Evolutionary conservation across 148 eudicot genomes (phyloP), one percentile per base, ranked within the genome.

Genomic region (Camellia japonica): DNA sequence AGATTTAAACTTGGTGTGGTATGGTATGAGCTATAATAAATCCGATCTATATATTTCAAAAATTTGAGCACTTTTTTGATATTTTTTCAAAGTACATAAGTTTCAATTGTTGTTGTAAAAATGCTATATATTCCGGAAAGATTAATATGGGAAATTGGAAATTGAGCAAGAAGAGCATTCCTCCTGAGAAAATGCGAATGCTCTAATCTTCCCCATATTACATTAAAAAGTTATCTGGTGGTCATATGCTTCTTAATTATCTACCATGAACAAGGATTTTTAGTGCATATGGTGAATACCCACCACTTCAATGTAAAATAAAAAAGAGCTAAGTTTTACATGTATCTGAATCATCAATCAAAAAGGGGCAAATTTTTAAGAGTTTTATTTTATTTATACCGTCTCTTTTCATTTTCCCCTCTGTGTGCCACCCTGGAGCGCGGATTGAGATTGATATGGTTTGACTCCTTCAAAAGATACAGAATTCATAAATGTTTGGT

Each of bases 161-260:
- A 1, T 62, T 0, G 65, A 8, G 6, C 65, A 62, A 3, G 65
- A 62, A 62, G 23, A 16, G 65, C 20, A 3, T 3, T 3, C 3
- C 3, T 62, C 5, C 65, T 62, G n/a, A 16, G 4, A 3, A 62
- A 4, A 62, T 62, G 65, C 8, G 1, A 16, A 59, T 59, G 2
- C 20, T n/a, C 49, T 15, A 11, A 10, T 43, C 51, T 41, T 41
- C 49, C 16, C 71, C 18, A 9, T 68, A 3, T 7, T 74, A 12
- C 12, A 67, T 58, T 66, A 20, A 20, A 2, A 19, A 19, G 66
- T 78, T 30, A 30, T n/a, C 73, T 87, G 91, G 86, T 88, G 93
- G 93, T 88, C 90, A 20, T 63, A 20, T 7, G 10, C 38, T 61
- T 61, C 64, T 61, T 15, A 18, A 19, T 61, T 61, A 61, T 61